Conservation (phyloP, 177 flowering plant species). For the Vitis hybrid region DNA sequence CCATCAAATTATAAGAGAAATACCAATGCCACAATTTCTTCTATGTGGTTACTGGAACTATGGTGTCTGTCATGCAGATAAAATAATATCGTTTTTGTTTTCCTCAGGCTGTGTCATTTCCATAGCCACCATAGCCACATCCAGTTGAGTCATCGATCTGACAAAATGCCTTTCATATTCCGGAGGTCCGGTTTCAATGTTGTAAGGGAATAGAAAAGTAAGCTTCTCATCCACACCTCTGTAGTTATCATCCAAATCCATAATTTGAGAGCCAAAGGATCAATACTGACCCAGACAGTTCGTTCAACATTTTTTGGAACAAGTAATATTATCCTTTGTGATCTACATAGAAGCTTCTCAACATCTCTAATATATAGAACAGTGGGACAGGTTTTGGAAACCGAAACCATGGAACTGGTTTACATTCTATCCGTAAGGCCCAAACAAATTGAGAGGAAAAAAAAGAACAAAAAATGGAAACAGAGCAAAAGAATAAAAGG, state of each 20-base stretch:
- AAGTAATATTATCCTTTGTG: slow-evolving; percentile 57
- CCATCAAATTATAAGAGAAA: slow-evolving; percentile 87
- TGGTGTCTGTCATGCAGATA: slow-evolving; percentile 64
- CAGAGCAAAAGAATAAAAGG: too few species aligned
- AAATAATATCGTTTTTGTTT: slow-evolving; percentile 77
- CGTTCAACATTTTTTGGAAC: slow-evolving; percentile 81
- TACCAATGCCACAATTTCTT: slow-evolving; percentile 94
- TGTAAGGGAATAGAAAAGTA: slow-evolving; percentile 70
- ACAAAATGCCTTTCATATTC: slow-evolving; percentile 76
- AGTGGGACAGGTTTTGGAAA: slow-evolving; percentile 68
- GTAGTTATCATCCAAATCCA: slow-evolving; percentile 40
- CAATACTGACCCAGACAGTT: slow-evolving; percentile 69
- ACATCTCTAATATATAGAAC: slow-evolving; percentile 91
- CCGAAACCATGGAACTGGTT: slow-evolving; percentile 28
- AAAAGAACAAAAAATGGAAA: too few species aligned
- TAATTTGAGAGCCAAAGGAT: slow-evolving; percentile 79
- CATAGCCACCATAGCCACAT: slow-evolving; percentile 96
- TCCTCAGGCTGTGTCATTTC: slow-evolving; percentile 80
- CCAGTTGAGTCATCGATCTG: slow-evolving; percentile 83
- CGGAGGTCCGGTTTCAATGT: slow-evolving; percentile 83
- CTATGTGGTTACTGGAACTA: slow-evolving; percentile 67
- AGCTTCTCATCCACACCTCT: slow-evolving; percentile 75
- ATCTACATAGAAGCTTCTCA: slow-evolving; percentile 61
- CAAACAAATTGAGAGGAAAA: too few species aligned
- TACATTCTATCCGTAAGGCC: too few species aligned